Evolutionary conservation across 208 protist genomes (phyloP), one percentile per base, ranked within the genome.

Genomic region (Trypanosoma mega): DNA sequence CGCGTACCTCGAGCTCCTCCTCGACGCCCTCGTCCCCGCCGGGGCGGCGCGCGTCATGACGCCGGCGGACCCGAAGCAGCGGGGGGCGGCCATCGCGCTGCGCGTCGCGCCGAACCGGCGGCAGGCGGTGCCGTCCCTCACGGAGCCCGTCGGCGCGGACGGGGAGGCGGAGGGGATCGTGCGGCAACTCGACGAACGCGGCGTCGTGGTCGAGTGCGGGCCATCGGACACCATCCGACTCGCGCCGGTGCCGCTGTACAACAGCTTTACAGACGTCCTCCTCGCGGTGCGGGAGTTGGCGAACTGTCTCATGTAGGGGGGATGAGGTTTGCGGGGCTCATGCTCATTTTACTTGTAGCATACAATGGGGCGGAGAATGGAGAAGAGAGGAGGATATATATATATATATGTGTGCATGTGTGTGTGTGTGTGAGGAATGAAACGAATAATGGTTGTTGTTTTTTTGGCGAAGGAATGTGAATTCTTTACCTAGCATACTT

Each of bases 211-310:
- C 9, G 82, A 86, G 23, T 65, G 64, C 68, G 69, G 64, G 24
- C 54, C 77, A 14, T 81, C 87, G 18, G 76, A 94, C 57, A 43
- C 94, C 27, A 66, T 96, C 26, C 68, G 66, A n/a, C 33, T 96
- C 30, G 77, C 92, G 0, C 84, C 96, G 6, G 76, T 76, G 21
- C 93, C 97, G 5, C 66, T 98, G 43, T 98, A 98, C 78, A 98
- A 96, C 78, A 87, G 63, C 43, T 98, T 96, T 64, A 51, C 41
- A 29, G 96, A 98, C 59, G 81, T 98, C 12, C 64, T 89, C 31
- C 55, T 74, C n/a, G 70, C 68, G 3, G 82, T 81, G 45, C 82
- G 82, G 26, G 69, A 62, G 14, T 61, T 89, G 33, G 75, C 66
- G 14, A 57, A 61, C 23, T 63, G 72, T 37, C 83, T 89, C 62